Evolutionary conservation across 768 basidiomycete genomes (phyloP).

Genomic region (Amanita rimosa): DNA sequence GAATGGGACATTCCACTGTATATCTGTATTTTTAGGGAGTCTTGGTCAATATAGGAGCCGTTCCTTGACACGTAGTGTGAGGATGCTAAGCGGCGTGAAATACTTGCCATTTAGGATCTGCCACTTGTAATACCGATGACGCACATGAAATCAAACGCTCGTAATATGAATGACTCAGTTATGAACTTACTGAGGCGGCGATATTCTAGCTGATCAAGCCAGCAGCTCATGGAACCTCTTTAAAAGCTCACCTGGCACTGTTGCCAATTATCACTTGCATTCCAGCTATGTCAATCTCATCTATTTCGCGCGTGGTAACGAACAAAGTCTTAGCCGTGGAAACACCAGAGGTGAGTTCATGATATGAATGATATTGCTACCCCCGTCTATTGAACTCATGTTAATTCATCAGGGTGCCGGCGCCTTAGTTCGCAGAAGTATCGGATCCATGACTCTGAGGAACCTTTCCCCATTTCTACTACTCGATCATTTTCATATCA

Average conservation of each 20-base stretch:
- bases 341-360: conserved; percentile 57
- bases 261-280: neutral
- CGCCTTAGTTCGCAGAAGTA: conserved; percentile 76
- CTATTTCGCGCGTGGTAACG: conserved; percentile 54
- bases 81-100: too few species aligned
- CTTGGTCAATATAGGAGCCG: neutral
- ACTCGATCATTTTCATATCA: conserved; percentile 74
- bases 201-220: conserved; percentile 4
- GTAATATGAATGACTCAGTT: conserved; percentile 2
- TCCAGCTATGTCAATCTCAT: conserved; percentile 15
- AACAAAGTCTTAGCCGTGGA: conserved; percentile 74
- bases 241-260: neutral
- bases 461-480: conserved; percentile 90
- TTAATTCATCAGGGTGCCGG: conserved; percentile 50
- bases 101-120: too few species aligned
- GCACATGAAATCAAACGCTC: neutral
- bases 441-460: conserved; percentile 61
- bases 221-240: neutral
- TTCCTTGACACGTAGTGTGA: too few species aligned
- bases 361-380: neutral
- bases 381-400: neutral
- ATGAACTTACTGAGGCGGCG: too few species aligned
- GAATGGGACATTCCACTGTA: neutral
- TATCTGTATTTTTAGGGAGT: neutral
- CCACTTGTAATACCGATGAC: neutral